Evolutionary conservation across 1,139 yeast genomes (phyloP).

Genomic region (Pichia sp.): DNA sequence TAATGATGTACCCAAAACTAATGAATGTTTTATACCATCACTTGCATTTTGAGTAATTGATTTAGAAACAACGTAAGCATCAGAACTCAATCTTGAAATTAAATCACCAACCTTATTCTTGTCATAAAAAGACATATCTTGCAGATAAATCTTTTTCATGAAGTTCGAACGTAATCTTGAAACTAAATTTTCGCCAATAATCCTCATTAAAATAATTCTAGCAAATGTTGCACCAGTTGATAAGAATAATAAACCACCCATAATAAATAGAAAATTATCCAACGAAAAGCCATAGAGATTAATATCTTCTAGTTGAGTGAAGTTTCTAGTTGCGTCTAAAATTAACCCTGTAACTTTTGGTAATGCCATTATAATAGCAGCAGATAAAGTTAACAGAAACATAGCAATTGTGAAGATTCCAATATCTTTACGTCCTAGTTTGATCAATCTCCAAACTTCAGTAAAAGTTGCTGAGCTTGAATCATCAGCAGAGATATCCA

Average conservation of each 20-base stretch:
- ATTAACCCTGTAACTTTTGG: conserved; percentile 82
- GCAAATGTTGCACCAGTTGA: conserved; percentile 81
- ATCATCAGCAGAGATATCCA: conserved; percentile 28
- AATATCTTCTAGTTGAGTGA: conserved; percentile 30
- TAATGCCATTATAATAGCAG: conserved; percentile 62
- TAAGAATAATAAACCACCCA: conserved; percentile 50
- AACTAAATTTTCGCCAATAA: conserved; percentile 80
- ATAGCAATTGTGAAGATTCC: conserved; percentile 53
- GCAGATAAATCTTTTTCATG: conserved; percentile 69
- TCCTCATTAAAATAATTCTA: conserved; percentile 63
- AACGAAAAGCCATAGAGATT: conserved; percentile 42
- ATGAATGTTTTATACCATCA: conserved; percentile 78
- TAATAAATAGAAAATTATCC: conserved; percentile 41
- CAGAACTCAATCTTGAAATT: conserved; percentile 80
- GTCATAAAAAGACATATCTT: conserved; percentile 90
- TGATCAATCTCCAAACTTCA: conserved; percentile 45
- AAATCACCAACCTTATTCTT: conserved; percentile 90
- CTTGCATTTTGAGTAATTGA: conserved; percentile 85
- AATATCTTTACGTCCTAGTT: conserved; percentile 45
- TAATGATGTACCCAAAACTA: conserved; percentile 74
- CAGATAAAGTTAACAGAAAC: conserved; percentile 49
- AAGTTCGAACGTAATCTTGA: conserved; percentile 73
- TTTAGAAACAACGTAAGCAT: conserved; percentile 83
- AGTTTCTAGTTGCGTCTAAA: conserved; percentile 49
- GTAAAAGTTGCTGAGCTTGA: conserved; percentile 34